Base-by-base conservation (phyloP, 495 filamentous ascomycete genomes). In the Annulohypoxylon moriforme region DNA sequence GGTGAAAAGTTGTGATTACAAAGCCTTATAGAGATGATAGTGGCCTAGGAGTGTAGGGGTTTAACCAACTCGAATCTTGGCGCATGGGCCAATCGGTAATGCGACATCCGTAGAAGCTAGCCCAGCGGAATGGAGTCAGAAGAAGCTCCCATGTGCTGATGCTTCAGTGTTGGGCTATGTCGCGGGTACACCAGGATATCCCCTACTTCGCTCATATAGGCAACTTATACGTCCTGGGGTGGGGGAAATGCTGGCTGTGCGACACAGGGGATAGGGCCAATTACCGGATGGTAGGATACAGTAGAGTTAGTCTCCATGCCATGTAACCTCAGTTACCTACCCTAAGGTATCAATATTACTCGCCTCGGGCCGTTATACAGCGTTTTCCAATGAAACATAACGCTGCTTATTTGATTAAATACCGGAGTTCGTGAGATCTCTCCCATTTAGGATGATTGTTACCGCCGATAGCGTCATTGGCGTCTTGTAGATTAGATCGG, bases 281-380 rank as follows among this genome's bases (percentile, higher is more conserved):
- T n/a, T n/a, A n/a, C n/a, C n/a, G n/a, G n/a, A n/a, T n/a, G n/a
- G n/a, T n/a, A n/a, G n/a, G n/a, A n/a, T n/a, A n/a, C n/a, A n/a
- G n/a, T n/a, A n/a, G n/a, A n/a, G n/a, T n/a, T n/a, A n/a, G n/a
- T n/a, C n/a, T n/a, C n/a, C n/a, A n/a, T n/a, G n/a, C n/a, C n/a
- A n/a, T n/a, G n/a, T n/a, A n/a, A n/a, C n/a, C n/a, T 4, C 11
- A 53, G 24, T 5, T 29, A 53, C 49, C 24, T 47, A 47, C 42
- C 27, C 27, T 6, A 29, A 14, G 36, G 24, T 53, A n/a, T 16
- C 25, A 29, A n/a, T 20, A 31, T 38, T 31, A 57, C n/a, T 38
- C 53, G 53, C 25, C 31, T 55, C 33, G 53, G n/a, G n/a, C 53
- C 18, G 29, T 57, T 36, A 34, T 36, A 57, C 20, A 57, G 20